Base-by-base conservation (phyloP, 805 yeast genomes). In the Wickerhamomyces canadensis region DNA sequence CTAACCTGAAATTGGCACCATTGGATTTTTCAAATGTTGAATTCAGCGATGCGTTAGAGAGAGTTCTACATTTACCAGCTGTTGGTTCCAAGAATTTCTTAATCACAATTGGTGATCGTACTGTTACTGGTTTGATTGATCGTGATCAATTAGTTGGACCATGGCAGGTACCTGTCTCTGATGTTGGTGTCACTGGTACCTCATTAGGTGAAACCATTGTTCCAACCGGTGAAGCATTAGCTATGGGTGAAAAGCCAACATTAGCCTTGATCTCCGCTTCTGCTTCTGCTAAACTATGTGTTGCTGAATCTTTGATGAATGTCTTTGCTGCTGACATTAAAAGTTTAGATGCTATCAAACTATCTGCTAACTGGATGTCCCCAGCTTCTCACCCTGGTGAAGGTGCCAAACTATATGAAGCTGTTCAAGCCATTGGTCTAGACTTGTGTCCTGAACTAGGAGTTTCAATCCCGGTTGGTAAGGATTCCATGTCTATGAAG, bases 341-440 rank as follows among this genome's bases (percentile, higher is more conserved):
- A 41, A 67, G 79, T 7, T 68, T 91, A 43, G 80, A 79, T 44
- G 73, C 78, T 47, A 78, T 93, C 38, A 86, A 89, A 56, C 66
- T 93, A 41, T 85, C 96, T 36, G 99, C 99, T 32, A 93, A 93
- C 69, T 93, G 99, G 99, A 93, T 93, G 99, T 80, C 96, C 10
- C 89, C 98, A 34, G 96, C 98, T 19, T 72, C 91, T 25, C 95
- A 89, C 54, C 78, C 77, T 17, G 98, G 98, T 54, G 98, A 93
- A 64, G 98, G 98, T 43, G 74, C 94, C 36, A 89, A 87, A 45
- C 70, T 93, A 44, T 93, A 91, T 58, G 96, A 88, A 63, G 98
- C 97, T 33, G 98, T 93, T 33, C 89, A 88, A 64, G 98, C 98
- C 5, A 79, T 93, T 54, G 96, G 97, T 49, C 58, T 89, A 56